phyloP scores from a whole-genome alignment of 805 yeast species.

The Starmerella stellata region DNA sequence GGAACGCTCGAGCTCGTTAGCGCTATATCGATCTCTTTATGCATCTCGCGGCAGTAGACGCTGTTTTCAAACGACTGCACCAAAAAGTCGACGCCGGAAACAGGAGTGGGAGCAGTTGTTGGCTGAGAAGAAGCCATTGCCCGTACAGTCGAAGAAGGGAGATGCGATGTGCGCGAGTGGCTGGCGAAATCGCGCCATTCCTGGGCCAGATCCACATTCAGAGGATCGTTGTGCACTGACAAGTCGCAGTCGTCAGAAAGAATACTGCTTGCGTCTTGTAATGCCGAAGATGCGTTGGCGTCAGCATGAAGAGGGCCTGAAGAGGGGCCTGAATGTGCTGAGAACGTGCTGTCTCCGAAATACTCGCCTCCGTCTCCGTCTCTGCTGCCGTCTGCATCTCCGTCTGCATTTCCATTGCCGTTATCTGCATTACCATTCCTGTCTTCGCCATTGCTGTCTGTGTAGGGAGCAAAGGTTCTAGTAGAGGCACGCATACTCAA shows the following conservation, averaged over 20 bases:
- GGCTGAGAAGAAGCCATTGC: conserved; percentile 6
- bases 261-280: neutral
- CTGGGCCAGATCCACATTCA: conserved; percentile 13
- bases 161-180: conserved; percentile 4
- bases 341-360: neutral
- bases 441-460: neutral
- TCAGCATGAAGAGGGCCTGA: neutral
- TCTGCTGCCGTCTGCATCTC: neutral
- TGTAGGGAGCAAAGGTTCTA: neutral
- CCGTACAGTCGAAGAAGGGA: neutral
- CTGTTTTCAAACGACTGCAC: conserved; percentile 20
- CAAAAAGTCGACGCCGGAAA: conserved; percentile 19
- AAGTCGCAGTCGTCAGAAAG: conserved; percentile 14
- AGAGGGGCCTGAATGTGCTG: too few relatives aligned
- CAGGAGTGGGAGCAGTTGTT: conserved; percentile 10
- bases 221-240: conserved; percentile 11
- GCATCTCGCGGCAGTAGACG: conserved; percentile 14
- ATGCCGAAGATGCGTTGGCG: neutral
- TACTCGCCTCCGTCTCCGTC: neutral
- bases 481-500: conserved; percentile 44
- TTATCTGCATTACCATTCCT: too few relatives aligned
- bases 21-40: conserved; percentile 14
- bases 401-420: conserved; percentile 3
- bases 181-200: conserved; percentile 17
- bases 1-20: neutral